Evolutionary conservation across 768 basidiomycete species (phyloP).

Genomic region (Leucocoprinus leucothites): DNA sequence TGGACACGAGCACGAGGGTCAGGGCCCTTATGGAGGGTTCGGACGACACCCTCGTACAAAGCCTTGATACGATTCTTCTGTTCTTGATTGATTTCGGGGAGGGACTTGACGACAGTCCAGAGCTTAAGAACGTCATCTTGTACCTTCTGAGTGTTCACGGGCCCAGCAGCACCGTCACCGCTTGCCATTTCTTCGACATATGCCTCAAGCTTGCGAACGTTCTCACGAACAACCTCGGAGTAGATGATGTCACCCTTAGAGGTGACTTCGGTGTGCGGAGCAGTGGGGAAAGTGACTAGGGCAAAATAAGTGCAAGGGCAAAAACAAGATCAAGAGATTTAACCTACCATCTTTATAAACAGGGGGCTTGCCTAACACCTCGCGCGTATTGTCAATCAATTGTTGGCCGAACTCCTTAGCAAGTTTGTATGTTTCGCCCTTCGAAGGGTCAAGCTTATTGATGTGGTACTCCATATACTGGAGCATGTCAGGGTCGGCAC

Average conservation of each 20-base stretch:
- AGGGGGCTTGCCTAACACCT: constrained; percentile 80
- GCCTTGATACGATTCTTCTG: constrained; percentile 96
- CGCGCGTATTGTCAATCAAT: constrained; percentile 89
- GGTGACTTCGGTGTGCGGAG: constrained; percentile 91
- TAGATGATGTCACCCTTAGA: constrained; percentile 94
- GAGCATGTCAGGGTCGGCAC: constrained; percentile 89
- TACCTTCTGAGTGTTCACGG: constrained; percentile 95
- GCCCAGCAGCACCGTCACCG: constrained; percentile 78
- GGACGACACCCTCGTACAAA: constrained; percentile 94
- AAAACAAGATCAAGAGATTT: not conserved
- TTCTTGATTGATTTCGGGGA: constrained; percentile 95
- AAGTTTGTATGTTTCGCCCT: constrained; percentile 90
- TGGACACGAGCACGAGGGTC: constrained; percentile 44
- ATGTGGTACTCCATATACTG: constrained; percentile 97
- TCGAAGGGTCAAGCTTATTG: constrained; percentile 71
- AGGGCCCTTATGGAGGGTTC: constrained; percentile 80
- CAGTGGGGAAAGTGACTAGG: constrained; percentile 95
- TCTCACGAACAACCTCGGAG: constrained; percentile 92
- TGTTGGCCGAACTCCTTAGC: constrained; percentile 97
- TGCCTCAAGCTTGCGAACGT: constrained; percentile 95
- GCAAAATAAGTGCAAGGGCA: not conserved
- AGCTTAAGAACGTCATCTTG: constrained; percentile 96
- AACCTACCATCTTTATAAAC: constrained; percentile 91
- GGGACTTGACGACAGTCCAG: constrained; percentile 95
- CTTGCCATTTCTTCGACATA: constrained; percentile 99